A percentile compares a stretch with the other conserved stretches of the same genome.
These are phyloP conservation scores for Trichoderma atroviride DNA, from an alignment of 2,329 filamentous ascomycete genomes.

Conservation along the genomic window DNA sequence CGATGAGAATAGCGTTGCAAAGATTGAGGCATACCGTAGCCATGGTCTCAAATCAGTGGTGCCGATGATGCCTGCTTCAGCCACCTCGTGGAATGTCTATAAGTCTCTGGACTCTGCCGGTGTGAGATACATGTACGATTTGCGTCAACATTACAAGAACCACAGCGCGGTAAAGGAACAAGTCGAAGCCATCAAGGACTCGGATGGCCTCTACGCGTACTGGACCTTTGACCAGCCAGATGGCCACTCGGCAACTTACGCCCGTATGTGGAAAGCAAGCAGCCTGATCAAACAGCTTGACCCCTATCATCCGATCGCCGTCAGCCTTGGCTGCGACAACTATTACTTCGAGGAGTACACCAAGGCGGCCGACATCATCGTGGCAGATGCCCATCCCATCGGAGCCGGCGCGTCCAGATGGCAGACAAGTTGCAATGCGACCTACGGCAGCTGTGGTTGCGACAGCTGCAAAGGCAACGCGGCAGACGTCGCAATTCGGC, in stretches of 20 bases:
- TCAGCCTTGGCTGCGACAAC: slow-evolving; percentile 64
- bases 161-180: slow-evolving; percentile 44
- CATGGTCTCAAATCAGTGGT: slow-evolving; percentile 51
- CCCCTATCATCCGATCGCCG: slow-evolving; percentile 62
- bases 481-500: slow-evolving; percentile 51
- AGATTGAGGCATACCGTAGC: slow-evolving; percentile 40
- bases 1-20: slow-evolving; percentile 37
- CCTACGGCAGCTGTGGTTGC: slow-evolving; percentile 65
- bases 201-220: slow-evolving; percentile 48
- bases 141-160: slow-evolving; percentile 50
- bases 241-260: slow-evolving; percentile 57
- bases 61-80: slow-evolving; percentile 44
- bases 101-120: slow-evolving; percentile 44
- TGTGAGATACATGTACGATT: slow-evolving; percentile 49
- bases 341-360: slow-evolving; percentile 62
- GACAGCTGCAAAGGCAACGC: slow-evolving; percentile 60
- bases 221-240: slow-evolving; percentile 55
- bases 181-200: slow-evolving; percentile 45
- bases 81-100: slow-evolving; percentile 41
- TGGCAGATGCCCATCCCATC: slow-evolving; percentile 63
- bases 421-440: slow-evolving; percentile 59
- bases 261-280: slow-evolving; percentile 48
- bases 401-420: slow-evolving; percentile 61
- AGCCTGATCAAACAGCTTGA: slow-evolving; percentile 53
- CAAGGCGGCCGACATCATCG: slow-evolving; percentile 58